phyloP scores from a whole-genome alignment of 2,329 filamentous ascomycete species.

The Colletotrichum cordylinicola region DNA sequence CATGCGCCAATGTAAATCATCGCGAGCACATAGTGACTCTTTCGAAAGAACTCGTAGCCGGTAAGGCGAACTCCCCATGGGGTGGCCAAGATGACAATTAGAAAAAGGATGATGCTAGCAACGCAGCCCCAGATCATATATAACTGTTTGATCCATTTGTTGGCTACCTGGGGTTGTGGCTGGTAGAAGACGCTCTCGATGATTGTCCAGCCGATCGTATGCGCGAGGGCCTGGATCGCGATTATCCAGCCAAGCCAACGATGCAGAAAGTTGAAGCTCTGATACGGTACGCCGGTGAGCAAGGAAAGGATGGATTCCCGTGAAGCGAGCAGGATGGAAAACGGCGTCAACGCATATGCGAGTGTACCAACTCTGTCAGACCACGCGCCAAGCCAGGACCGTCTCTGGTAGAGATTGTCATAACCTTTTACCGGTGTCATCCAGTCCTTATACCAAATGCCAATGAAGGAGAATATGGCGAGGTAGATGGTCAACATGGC shows the following conservation, averaged over 20 bases:
- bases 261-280: conserved; percentile 80
- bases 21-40: conserved; percentile 75
- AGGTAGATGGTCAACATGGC: conserved; percentile 65
- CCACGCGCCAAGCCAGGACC: conserved; percentile 70
- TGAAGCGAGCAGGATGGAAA: conserved; percentile 70
- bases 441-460: conserved; percentile 73
- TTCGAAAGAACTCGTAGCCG: conserved; percentile 81
- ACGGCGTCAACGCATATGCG: conserved; percentile 76
- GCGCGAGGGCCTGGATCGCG: conserved; percentile 68
- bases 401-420: conserved; percentile 64
- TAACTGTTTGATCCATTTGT: conserved; percentile 62
- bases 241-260: conserved; percentile 80
- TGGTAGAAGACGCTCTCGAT: conserved; percentile 72
- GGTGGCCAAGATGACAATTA: conserved; percentile 66
- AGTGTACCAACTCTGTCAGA: conserved; percentile 73
- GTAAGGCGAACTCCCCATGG: conserved; percentile 65
- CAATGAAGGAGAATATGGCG: conserved; percentile 71
- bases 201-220: conserved; percentile 75
- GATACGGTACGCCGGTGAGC: conserved; percentile 76
- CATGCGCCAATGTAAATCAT: conserved; percentile 78
- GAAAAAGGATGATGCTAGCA: conserved; percentile 55
- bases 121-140: conserved; percentile 80
- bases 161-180: conserved; percentile 68
- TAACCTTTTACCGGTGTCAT: conserved; percentile 68
- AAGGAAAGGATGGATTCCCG: conserved; percentile 74